Conservation (phyloP, 192 early-diverging fungal genomes). For the Umbelopsis sp. region DNA sequence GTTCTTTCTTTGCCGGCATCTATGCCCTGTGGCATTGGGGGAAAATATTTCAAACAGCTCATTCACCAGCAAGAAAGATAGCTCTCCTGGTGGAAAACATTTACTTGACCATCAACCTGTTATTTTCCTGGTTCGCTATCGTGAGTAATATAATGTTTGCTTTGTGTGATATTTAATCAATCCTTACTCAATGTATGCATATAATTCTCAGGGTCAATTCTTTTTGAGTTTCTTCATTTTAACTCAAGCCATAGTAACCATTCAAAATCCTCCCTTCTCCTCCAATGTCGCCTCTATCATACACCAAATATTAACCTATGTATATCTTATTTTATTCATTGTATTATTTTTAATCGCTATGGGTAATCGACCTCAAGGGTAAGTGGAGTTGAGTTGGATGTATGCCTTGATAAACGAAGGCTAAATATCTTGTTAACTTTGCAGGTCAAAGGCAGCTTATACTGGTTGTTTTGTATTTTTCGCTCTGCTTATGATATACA, state of each 20-base stretch:
- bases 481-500: constrained; percentile 77
- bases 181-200: constrained; percentile 14
- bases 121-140: constrained; percentile 78
- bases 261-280: constrained; percentile 53
- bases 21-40: constrained; percentile 64
- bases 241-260: constrained; percentile 33
- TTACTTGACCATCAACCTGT: constrained; percentile 68
- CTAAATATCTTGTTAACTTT: neutral
- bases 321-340: constrained; percentile 79
- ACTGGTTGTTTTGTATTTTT: constrained; percentile 74
- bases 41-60: constrained; percentile 60
- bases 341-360: constrained; percentile 80
- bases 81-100: constrained; percentile 64
- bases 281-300: constrained; percentile 56
- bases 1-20: constrained; percentile 76
- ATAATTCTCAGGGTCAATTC: constrained; percentile 56
- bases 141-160: constrained; percentile 60
- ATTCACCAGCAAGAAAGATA: constrained; percentile 51
- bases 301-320: constrained; percentile 62
- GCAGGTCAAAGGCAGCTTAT: constrained; percentile 51
- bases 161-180: constrained; percentile 42
- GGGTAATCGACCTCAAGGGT: constrained; percentile 89
- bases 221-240: constrained; percentile 82
- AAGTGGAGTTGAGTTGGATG: neutral
- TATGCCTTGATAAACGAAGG: neutral